phyloP scores from a whole-genome alignment of 2,329 filamentous ascomycete genomes.

The Pestalotiopsis sp. region DNA sequence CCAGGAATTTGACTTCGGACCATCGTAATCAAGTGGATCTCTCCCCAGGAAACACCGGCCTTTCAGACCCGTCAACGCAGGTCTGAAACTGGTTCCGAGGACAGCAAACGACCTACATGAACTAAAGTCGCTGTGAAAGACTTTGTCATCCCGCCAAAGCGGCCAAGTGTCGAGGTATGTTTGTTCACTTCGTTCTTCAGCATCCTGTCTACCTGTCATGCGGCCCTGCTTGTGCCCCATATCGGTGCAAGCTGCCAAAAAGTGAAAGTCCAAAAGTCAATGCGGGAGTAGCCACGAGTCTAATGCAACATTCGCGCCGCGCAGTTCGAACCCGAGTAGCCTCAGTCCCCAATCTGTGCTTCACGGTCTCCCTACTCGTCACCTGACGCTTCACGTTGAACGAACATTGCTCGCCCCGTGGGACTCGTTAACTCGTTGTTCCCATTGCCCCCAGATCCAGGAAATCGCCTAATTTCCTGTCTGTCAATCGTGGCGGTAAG shows the following conservation, averaged over 20 bases:
- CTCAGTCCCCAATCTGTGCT: slow-evolving; percentile 27
- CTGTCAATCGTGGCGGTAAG: slow-evolving; percentile 58
- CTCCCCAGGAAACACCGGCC: slow-evolving; percentile 32
- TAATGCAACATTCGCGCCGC: slow-evolving; percentile 18
- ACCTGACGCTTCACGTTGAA: slow-evolving; percentile 43
- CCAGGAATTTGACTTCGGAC: slow-evolving; percentile 37
- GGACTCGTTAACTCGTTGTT: slow-evolving; percentile 70
- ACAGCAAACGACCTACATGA: slow-evolving; percentile 35
- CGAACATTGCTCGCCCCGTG: slow-evolving; percentile 45
- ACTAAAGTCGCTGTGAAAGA: slow-evolving; percentile 20
- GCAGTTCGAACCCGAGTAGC: slow-evolving; percentile 47
- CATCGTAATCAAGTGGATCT: slow-evolving; percentile 33
- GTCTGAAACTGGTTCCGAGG: slow-evolving; percentile 37
- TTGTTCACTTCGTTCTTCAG: neutral
- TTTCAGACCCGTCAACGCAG: slow-evolving; percentile 29
- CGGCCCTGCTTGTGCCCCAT: neutral
- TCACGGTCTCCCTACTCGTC: slow-evolving; percentile 35
- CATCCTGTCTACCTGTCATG: neutral
- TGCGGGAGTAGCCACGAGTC: neutral
- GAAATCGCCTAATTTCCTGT: slow-evolving; percentile 50
- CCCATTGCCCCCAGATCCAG: slow-evolving; percentile 47
- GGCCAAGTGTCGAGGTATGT: slow-evolving; percentile 37
- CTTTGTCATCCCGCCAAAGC: slow-evolving; percentile 21
- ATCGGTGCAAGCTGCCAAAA: neutral
- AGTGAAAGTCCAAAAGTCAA: slow-evolving; percentile 1